Base-by-base conservation (phyloP, 768 basidiomycete genomes). In the Peribolospora baueri region DNA sequence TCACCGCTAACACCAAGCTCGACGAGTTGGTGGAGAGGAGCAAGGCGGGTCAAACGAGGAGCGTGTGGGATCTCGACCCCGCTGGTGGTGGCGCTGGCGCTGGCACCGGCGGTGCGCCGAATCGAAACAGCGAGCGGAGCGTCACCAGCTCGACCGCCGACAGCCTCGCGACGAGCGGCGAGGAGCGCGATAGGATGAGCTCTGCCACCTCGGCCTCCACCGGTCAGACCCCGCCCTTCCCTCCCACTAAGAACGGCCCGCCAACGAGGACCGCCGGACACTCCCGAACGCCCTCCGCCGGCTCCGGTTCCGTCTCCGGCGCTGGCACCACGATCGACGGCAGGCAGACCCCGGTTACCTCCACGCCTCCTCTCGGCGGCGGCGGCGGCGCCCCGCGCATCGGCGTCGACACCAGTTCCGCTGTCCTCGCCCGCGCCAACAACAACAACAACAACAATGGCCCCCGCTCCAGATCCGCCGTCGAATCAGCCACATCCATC, bases 1-100 rank as follows among this genome's bases (percentile, higher is more conserved):
- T 81, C 5, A 76, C 76, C 5, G 88, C 90, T 3, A 72, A 87
- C 57, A 82, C 84, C 56, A 81, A 79, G 60, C 70, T 98, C 56
- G 82, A 87, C 58, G 66, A 61, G 46, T 71, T 98, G n/a, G 63
- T 93, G 46, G 73, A 69, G 3, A 76, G 43, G n/a, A 57, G 56
- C 48, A 56, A 61, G 10, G 54, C 57, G 50, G 61, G 56, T 5
- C 39, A n/a, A 40, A 0, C 1, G 36, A 14, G 53, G 43, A 56
- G 56, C 52, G 56, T 57, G 0, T 4, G 52, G 3, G 11, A 14
- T 14, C 36, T 39, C 9, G 8, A 37, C 6, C 13, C 25, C 37
- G 38, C 14, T 43, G 13, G 39, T 42, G 40, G 43, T 25, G 13
- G 4, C 42, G 54, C 14, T 8, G 47, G 52, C 36, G 5, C 42